phyloP scores from a whole-genome alignment of 139 green algal genomes.

The Chlamydomonas sp. region DNA sequence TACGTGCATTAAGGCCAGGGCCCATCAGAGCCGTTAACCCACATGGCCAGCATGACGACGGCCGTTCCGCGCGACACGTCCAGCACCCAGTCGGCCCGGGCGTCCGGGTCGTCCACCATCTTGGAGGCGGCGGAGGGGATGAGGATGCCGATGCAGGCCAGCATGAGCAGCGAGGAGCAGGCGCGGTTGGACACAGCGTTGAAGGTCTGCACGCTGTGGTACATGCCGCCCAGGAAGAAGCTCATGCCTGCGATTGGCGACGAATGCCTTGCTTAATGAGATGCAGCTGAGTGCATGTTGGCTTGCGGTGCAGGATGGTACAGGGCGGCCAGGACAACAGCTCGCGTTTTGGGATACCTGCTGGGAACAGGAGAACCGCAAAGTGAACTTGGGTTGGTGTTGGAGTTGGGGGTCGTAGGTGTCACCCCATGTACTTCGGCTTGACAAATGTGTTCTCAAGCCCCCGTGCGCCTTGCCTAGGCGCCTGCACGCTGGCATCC shows the following conservation, averaged over 20 bases:
- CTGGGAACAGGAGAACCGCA: too few relatives aligned
- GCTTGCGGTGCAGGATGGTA: too few relatives aligned
- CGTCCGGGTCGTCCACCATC: constrained; percentile 16
- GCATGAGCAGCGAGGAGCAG: constrained; percentile 80
- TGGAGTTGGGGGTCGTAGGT: too few relatives aligned
- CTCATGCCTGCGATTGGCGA: constrained; percentile 70
- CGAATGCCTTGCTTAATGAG: too few relatives aligned
- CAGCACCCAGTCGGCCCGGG: constrained; percentile 36
- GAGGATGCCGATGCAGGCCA: constrained; percentile 80
- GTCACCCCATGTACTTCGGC: too few relatives aligned
- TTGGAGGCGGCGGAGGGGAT: constrained; percentile 74
- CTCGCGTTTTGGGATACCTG: too few relatives aligned
- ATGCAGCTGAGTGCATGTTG: too few relatives aligned
- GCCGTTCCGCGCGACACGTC: constrained; percentile 70
- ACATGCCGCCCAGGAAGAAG: constrained; percentile 85
- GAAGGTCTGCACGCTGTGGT: constrained; percentile 82
- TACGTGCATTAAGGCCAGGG: too few relatives aligned
- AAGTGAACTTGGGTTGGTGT: too few relatives aligned
- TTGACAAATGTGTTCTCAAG: too few relatives aligned
- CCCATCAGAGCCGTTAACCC: neutral
- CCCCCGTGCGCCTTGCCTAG: too few relatives aligned
- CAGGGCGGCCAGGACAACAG: too few relatives aligned
- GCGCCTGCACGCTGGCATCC: neutral
- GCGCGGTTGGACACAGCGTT: constrained; percentile 77
- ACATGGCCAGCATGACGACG: constrained; percentile 68